A percentile compares a stretch with the other conserved stretches of the same genome.
Conservation (phyloP, 371 early-diverging fungal species). For the Nematocida parisii region DNA sequence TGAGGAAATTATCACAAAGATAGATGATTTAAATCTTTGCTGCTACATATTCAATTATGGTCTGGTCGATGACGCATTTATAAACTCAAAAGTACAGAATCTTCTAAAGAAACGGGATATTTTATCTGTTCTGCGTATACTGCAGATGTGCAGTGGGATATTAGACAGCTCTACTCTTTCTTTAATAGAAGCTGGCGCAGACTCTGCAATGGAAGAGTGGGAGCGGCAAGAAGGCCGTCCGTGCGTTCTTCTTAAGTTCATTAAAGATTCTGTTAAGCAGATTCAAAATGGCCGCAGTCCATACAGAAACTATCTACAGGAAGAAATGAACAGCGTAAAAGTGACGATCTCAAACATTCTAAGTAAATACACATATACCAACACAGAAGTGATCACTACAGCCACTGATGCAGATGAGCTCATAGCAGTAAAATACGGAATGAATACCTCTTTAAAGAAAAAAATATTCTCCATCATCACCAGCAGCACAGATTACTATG, state of each 20-base stretch:
- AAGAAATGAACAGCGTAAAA: conserved; percentile 36
- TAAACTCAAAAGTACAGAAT: not conserved
- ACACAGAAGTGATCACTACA: conserved; percentile 15
- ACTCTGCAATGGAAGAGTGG: not conserved
- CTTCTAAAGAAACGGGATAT: not conserved
- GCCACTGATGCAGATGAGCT: conserved; percentile 21
- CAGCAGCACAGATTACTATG: conserved; percentile 35
- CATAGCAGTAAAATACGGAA: conserved; percentile 43
- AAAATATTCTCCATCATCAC: conserved; percentile 37
- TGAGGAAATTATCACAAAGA: conserved; percentile 6
- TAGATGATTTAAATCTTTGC: conserved; percentile 15
- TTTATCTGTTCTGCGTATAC: conserved; percentile 27
- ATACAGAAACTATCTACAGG: conserved; percentile 50
- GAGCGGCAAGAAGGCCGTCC: not conserved
- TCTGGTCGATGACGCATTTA: conserved; percentile 33
- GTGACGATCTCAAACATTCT: conserved; percentile 16
- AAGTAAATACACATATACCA: not conserved
- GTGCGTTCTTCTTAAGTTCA: conserved; percentile 21
- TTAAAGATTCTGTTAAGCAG: conserved; percentile 10
- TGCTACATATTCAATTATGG: conserved; percentile 55
- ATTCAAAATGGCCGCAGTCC: conserved; percentile 13
- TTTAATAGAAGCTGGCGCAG: not conserved
- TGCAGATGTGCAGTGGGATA: conserved; percentile 33
- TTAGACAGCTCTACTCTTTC: not conserved
- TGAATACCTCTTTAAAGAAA: conserved; percentile 56